Conservation (phyloP, 2,329 filamentous ascomycete species). For the Apiospora arundinis region DNA sequence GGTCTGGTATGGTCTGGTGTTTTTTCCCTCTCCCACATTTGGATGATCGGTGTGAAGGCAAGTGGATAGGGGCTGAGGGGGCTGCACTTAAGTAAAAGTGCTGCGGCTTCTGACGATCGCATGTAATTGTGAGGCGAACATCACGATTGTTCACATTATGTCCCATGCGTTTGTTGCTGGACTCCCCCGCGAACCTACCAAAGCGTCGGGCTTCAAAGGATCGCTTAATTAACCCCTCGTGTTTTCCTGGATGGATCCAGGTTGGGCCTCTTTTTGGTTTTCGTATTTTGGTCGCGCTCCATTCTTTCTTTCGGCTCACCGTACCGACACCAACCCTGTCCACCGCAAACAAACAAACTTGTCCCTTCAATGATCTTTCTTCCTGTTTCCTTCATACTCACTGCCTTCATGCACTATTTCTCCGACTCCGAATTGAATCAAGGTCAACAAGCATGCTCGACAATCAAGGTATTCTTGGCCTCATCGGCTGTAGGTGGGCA, state of each 20-base stretch:
- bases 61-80: background rate
- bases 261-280: background rate
- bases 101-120: background rate
- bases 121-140: background rate
- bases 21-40: background rate
- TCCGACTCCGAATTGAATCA: background rate
- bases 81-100: background rate
- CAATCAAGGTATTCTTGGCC: background rate
- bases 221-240: background rate
- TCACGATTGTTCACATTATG: background rate
- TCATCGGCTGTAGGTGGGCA: too few relatives aligned
- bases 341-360: background rate
- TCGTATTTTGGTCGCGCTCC: slow-evolving; percentile 2
- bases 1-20: background rate
- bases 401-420: background rate
- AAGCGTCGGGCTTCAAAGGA: background rate
- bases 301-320: background rate
- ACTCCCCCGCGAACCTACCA: background rate
- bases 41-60: background rate
- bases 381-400: background rate
- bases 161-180: background rate
- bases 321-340: background rate
- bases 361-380: background rate
- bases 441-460: background rate
- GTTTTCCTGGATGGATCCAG: background rate